Percentiles rank a stretch among this genome's conserved stretches.
Evolutionary conservation across 2,329 filamentous ascomycete genomes (phyloP).

Genomic region (Immersiporthe knoxdaviesiana): DNA sequence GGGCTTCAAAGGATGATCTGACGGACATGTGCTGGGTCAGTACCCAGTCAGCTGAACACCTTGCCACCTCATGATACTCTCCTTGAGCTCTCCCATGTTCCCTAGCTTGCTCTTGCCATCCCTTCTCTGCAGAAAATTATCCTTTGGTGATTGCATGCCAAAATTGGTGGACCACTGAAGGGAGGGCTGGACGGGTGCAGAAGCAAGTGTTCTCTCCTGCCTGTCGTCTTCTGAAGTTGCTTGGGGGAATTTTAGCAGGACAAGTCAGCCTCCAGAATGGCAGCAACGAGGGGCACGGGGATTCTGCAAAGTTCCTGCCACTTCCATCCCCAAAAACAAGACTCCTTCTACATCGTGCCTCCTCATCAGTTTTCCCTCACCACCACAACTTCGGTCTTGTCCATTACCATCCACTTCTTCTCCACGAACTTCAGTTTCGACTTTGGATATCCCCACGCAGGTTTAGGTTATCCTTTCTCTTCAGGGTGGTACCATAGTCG

Average conservation of each 20-base stretch:
- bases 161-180: neutral
- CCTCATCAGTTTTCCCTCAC: neutral
- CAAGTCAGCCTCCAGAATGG: neutral
- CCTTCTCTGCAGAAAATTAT: neutral
- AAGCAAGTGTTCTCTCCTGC: neutral
- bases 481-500: slow-evolving; percentile 18
- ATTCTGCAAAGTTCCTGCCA: neutral
- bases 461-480: slow-evolving; percentile 29
- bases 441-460: slow-evolving; percentile 29
- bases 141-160: neutral
- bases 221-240: neutral
- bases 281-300: neutral
- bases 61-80: neutral
- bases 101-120: neutral
- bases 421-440: slow-evolving; percentile 11
- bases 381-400: slow-evolving; percentile 7
- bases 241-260: neutral
- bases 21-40: neutral
- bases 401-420: neutral
- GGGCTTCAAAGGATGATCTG: neutral
- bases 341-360: neutral
- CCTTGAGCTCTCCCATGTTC: neutral
- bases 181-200: neutral
- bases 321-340: neutral
- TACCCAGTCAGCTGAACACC: neutral